Conservation (phyloP, 2,329 filamentous ascomycete species). For the Fusarium chlamydosporum region DNA sequence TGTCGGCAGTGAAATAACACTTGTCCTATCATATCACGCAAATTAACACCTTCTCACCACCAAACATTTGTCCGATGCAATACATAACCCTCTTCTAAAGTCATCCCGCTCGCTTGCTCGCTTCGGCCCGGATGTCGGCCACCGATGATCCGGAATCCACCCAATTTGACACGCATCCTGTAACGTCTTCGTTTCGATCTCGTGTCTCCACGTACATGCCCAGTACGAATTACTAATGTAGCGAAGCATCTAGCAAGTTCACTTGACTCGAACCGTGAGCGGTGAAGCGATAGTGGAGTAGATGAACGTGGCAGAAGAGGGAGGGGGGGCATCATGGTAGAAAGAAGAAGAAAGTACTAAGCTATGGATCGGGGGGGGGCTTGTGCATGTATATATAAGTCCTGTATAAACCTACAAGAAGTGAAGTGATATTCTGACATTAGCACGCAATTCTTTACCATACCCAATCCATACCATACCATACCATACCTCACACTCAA, state of each 20-base stretch:
- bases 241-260: slow-evolving; percentile 39
- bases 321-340: background rate
- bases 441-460: slow-evolving; percentile 43
- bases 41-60: background rate
- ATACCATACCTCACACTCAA: no score
- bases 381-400: slow-evolving; percentile 33
- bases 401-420: slow-evolving; percentile 4
- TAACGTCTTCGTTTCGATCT: background rate
- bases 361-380: background rate
- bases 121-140: slow-evolving; percentile 28
- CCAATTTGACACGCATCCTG: slow-evolving; percentile 10
- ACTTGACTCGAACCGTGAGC: slow-evolving; percentile 9
- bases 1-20: background rate
- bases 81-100: background rate
- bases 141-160: slow-evolving; percentile 26
- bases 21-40: background rate
- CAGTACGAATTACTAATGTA: slow-evolving; percentile 33
- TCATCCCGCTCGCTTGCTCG: slow-evolving; percentile 12
- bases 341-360: slow-evolving; percentile 7
- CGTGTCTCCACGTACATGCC: background rate
- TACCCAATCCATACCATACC: slow-evolving; percentile 27
- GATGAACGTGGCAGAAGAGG: slow-evolving; percentile 5
- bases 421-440: background rate
- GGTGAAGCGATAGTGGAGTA: slow-evolving; percentile 26
- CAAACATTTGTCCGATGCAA: background rate